Evolutionary conservation across 1,284 basidiomycete species (phyloP), one percentile per base, ranked within the genome.

Genomic region (Leccinum solheimii): DNA sequence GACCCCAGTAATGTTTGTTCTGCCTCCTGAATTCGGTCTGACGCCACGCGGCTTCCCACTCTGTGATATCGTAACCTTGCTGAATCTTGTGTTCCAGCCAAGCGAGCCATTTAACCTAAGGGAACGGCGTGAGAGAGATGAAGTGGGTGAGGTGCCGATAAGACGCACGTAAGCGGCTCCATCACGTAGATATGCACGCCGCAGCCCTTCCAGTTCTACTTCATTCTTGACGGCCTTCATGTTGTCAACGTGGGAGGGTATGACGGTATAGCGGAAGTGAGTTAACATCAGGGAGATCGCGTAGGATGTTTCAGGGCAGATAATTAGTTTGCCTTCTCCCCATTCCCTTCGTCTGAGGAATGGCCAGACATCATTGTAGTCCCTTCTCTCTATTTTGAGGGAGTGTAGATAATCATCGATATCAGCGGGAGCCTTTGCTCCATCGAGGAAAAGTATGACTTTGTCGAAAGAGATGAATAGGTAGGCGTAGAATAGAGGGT

Each of bases 141-240:
- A 56, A 58, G 58, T 4, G 9, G 6, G 27, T 14, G 45, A 66
- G 55, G 57, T 59, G 55, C 6, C 53, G 57, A 64, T 54, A 53
- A 62, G 38, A 82, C 85, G 69, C 72, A 95, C 95, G 75, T 91
- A 95, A n/a, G 94, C 91, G 38, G 86, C 90, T 19, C 96, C 97
- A 74, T 99, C 97, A 53, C 95, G 84, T 7, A 95, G 76, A 76
- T 98, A 98, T 0, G 95, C 94, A 56, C 85, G 81, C 60, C 87
- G 84, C 76, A 97, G 80, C 1, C 95, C 95, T 56, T 90, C 84
- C 55, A 97, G 80, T 78, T 98, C 96, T 21, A 83, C 82, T 19
- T 85, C 78, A 71, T 97, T 98, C 85, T 99, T 99, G 72, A 96
- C 79, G 1, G 88, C 86, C 80, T 96, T 94, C 77, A 91, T 86